Evolutionary conservation across 257 asterid genomes (phyloP), one percentile per base, ranked within the genome.

Genomic region (Pogostemon cablin): DNA sequence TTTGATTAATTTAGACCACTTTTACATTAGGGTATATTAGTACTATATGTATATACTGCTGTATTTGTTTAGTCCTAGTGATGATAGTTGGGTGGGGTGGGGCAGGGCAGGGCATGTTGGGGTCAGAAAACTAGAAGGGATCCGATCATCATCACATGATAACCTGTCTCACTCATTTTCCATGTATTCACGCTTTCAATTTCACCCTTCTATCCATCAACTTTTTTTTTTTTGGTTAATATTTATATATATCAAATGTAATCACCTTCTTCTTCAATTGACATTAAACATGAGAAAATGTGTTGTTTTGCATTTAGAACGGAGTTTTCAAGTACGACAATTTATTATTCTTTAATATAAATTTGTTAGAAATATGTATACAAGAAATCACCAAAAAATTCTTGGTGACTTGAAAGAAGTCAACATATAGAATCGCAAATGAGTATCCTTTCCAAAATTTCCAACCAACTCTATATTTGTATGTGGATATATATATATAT

Each of bases 81-180:
- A 59, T 48, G 15, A 44, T 5, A 25, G 65, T 66, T 25, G 32
- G 32, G 32, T 25, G 32, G 32, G 32, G 25, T 20, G 25, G 25
- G 25, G 25, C 25, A 20, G 25, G 25, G 35, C 62, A 42, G 11
- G 11, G 54, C 66, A 40, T 62, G 50, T 17, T 55, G 8, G 12
- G 40, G 69, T 71, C 65, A 77, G 69, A 50, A 25, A 76, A 9
- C n/a, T 42, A 50, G 68, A 65, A 71, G 40, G 69, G 65, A 65
- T 15, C 10, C 48, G 17, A 71, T 64, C 44, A 56, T 47, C 67
- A 62, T 52, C 9, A 8, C 62, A 7, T 11, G 72, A 68, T 67
- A 46, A 55, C 60, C 73, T 77, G 81, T 60, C 50, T 44, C 49
- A 50, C 15, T 7, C 17, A 47, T 25, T 25, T 25, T 49, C 63